Percentiles rank a stretch among this genome's conserved stretches.
Conservation (phyloP, 495 filamentous ascomycete species). For the Jackrogersella multiformis region DNA sequence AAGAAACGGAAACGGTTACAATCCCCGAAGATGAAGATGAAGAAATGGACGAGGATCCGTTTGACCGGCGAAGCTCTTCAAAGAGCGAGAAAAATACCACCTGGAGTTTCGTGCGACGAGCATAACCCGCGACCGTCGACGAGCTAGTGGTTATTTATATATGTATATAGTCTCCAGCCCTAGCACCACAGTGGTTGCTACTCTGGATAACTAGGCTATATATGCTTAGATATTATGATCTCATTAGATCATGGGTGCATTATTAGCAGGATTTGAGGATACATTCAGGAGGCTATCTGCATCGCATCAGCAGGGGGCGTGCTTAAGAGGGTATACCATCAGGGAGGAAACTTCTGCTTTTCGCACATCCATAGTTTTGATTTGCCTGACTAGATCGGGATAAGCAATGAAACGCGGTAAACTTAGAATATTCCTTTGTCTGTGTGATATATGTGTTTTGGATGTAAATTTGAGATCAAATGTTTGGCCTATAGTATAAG, state of each 20-base stretch:
- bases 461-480: too few relatives aligned
- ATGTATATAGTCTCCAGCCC: neutral
- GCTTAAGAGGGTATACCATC: neutral
- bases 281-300: neutral
- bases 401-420: neutral
- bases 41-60: neutral
- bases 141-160: neutral
- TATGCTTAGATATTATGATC: neutral
- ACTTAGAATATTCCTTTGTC: neutral
- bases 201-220: neutral
- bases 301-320: neutral
- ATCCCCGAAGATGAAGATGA: conserved; percentile 4
- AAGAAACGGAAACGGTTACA: neutral
- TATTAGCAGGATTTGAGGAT: neutral
- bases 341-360: neutral
- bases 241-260: neutral
- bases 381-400: neutral
- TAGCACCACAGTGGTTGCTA: neutral
- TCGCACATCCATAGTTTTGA: neutral
- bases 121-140: neutral
- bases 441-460: neutral
- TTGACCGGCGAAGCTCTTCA: neutral
- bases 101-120: neutral
- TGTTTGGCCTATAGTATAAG: too few relatives aligned
- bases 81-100: neutral